Conservation (phyloP, 768 basidiomycete species). For the Lentinula raphanica region DNA sequence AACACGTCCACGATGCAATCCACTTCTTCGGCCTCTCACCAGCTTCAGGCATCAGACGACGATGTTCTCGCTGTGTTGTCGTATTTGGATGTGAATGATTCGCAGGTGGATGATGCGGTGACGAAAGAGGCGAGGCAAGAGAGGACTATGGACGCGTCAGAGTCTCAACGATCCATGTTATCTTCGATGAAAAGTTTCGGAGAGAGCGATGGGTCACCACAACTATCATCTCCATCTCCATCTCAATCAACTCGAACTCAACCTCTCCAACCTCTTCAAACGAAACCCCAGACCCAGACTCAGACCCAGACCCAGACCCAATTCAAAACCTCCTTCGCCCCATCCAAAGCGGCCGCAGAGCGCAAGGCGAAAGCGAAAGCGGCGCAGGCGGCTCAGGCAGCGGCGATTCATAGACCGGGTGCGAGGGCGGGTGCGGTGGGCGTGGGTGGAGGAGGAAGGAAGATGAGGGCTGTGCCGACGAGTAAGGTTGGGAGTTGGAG, state of each 20-base stretch:
- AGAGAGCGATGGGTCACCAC: too few relatives aligned
- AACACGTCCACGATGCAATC: background rate
- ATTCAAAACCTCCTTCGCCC: constrained; percentile 85
- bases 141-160: too few relatives aligned
- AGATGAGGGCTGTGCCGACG: constrained; percentile 38
- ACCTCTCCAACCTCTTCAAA: constrained; percentile 14
- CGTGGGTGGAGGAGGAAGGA: constrained; percentile 43
- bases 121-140: too few relatives aligned
- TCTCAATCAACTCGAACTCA: constrained; percentile 15
- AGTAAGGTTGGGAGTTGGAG: constrained; percentile 64
- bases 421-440: constrained; percentile 35
- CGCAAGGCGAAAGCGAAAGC: constrained; percentile 81
- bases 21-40: background rate
- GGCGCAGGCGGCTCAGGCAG: constrained; percentile 76
- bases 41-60: constrained; percentile 32
- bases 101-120: background rate
- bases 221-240: constrained; percentile 9
- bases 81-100: constrained; percentile 55
- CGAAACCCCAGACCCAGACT: constrained; percentile 17
- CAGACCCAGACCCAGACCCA: constrained; percentile 24
- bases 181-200: too few relatives aligned
- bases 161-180: too few relatives aligned
- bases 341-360: constrained; percentile 77
- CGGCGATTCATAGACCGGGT: constrained; percentile 72
- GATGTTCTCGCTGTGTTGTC: constrained; percentile 78